A percentile compares a stretch with the other conserved stretches of the same genome.
Evolutionary conservation across 441 rosid genomes (phyloP).

Genomic region (Manihot esculenta): DNA sequence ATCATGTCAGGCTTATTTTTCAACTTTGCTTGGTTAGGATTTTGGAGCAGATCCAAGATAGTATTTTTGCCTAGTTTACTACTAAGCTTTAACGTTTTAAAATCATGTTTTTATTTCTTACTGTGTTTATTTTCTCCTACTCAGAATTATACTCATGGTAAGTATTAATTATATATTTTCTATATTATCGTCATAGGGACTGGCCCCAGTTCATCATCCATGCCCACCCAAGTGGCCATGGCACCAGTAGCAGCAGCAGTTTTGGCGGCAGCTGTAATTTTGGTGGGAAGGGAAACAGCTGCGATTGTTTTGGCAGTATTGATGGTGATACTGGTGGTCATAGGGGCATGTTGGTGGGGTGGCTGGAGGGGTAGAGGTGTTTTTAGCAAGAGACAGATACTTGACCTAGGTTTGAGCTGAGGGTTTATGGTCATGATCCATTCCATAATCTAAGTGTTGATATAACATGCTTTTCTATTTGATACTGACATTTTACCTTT

Average conservation of each 20-base stretch:
- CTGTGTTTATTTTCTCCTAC: slow-evolving; percentile 7
- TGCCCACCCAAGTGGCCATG: slow-evolving; percentile 78
- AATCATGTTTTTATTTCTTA: slow-evolving; percentile 4
- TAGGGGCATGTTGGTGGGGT: slow-evolving; percentile 84
- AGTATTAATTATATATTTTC: slow-evolving; percentile 39
- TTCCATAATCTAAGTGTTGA: slow-evolving; percentile 12
- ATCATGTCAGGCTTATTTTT: not conserved
- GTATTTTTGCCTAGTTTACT: slow-evolving; percentile 5
- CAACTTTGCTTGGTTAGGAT: slow-evolving; percentile 6
- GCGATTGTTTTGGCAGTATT: slow-evolving; percentile 61
- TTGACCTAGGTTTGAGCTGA: slow-evolving; percentile 61
- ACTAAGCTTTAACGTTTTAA: slow-evolving; percentile 4
- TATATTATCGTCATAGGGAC: slow-evolving; percentile 81
- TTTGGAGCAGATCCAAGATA: slow-evolving; percentile 9
- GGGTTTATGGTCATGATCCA: slow-evolving; percentile 20
- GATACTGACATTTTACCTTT: not conserved
- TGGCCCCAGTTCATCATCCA: slow-evolving; percentile 76
- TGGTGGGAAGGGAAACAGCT: slow-evolving; percentile 59
- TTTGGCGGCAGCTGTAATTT: slow-evolving; percentile 73
- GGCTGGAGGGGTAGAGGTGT: slow-evolving; percentile 69
- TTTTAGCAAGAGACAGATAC: slow-evolving; percentile 55
- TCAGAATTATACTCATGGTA: slow-evolving; percentile 16
- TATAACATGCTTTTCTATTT: not conserved
- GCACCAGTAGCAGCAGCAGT: slow-evolving; percentile 68
- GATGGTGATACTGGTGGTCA: slow-evolving; percentile 73